phyloP scores from a whole-genome alignment of 176 grass and related monocot genomes.

The Phoenix roebelenii region DNA sequence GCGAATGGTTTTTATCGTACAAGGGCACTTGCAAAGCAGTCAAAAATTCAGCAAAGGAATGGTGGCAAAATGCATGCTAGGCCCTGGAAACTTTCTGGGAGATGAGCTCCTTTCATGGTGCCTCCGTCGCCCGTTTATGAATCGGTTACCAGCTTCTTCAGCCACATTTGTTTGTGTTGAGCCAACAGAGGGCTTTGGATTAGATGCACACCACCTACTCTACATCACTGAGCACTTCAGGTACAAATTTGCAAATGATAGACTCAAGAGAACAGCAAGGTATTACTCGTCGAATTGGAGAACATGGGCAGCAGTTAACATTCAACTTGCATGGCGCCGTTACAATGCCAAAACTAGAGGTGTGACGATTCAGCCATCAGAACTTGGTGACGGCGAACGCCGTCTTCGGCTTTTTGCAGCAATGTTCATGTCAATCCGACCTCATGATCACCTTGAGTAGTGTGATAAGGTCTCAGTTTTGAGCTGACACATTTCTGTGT shows the following conservation, averaged over 20 bases:
- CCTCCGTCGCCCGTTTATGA: conserved; percentile 57
- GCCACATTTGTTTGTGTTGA: conserved; percentile 78
- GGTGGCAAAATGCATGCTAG: conserved; percentile 61
- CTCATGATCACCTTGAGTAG: conserved; percentile 95
- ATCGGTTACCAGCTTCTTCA: conserved; percentile 65
- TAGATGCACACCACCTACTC: conserved; percentile 63
- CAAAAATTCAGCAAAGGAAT: conserved; percentile 75
- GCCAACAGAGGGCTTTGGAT: conserved; percentile 61
- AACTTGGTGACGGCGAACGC: conserved; percentile 41
- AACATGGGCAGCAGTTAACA: conserved; percentile 92
- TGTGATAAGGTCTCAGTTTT: background rate
- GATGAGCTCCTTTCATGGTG: conserved; percentile 98
- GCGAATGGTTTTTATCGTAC: conserved; percentile 82
- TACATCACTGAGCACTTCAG: conserved; percentile 99
- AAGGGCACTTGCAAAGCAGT: conserved; percentile 56
- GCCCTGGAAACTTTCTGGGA: conserved; percentile 72
- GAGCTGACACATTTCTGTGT: no score
- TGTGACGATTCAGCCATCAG: background rate
- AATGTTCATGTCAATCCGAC: conserved; percentile 96
- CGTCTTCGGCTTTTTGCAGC: conserved; percentile 68
- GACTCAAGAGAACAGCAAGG: conserved; percentile 71
- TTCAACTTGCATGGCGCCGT: conserved; percentile 89
- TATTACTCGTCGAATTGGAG: conserved; percentile 96
- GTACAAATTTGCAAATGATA: conserved; percentile 90
- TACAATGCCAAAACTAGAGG: conserved; percentile 37